phyloP scores from a whole-genome alignment of 2,329 filamentous ascomycete genomes.

The Neopestalotiopsis rosae region DNA sequence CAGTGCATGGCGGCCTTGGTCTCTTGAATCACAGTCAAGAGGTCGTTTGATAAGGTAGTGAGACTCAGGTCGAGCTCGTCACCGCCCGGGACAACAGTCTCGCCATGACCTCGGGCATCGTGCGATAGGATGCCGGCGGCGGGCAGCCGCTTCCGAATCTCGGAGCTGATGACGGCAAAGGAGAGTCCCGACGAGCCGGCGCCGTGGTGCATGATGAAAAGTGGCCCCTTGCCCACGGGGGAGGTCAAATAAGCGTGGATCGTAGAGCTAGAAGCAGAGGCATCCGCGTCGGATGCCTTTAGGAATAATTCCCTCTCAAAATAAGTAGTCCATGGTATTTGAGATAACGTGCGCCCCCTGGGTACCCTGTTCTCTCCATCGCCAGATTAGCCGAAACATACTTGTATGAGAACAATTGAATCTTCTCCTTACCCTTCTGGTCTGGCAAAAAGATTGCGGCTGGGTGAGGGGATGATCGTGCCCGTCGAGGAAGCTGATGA shows the following conservation, averaged over 20 bases:
- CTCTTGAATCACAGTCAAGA: conserved; percentile 71
- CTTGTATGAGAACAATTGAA: no score
- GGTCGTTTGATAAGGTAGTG: conserved; percentile 73
- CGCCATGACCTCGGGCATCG: conserved; percentile 88
- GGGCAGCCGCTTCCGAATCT: conserved; percentile 79
- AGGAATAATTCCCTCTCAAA: conserved; percentile 89
- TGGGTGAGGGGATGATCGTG: conserved; percentile 83
- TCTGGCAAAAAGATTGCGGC: conserved; percentile 74
- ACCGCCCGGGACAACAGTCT: conserved; percentile 57
- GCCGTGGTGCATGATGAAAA: conserved; percentile 95
- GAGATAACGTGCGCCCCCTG: conserved; percentile 62
- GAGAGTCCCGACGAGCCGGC: conserved; percentile 92
- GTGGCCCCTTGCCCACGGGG: conserved; percentile 73
- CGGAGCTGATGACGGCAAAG: conserved; percentile 80
- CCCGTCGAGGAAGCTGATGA: conserved; percentile 93
- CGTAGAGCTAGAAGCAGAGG: conserved; percentile 49
- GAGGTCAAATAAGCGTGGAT: conserved; percentile 91
- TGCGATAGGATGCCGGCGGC: conserved; percentile 82
- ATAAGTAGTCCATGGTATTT: conserved; percentile 85
- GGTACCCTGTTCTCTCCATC: conserved; percentile 43
- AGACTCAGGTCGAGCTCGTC: conserved; percentile 71
- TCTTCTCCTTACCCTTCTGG: conserved; percentile 62
- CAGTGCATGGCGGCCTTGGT: conserved; percentile 74
- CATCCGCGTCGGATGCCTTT: conserved; percentile 45
- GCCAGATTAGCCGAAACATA: neutral